Evolutionary conservation across 495 filamentous ascomycete genomes (phyloP).

Genomic region (Neurospora sp.): DNA sequence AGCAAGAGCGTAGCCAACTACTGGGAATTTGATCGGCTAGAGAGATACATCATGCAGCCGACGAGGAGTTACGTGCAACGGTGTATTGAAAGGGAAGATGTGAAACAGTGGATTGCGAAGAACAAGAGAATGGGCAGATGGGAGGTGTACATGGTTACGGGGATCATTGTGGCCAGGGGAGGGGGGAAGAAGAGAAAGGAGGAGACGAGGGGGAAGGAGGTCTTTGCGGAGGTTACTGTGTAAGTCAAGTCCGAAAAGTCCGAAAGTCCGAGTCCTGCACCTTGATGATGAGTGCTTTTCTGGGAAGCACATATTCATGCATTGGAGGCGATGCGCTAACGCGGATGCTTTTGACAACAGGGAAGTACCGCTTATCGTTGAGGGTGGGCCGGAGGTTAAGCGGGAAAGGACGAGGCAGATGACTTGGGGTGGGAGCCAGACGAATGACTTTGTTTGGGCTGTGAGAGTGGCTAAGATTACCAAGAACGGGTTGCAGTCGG

Average conservation of each 20-base stretch:
- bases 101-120: background rate
- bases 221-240: background rate
- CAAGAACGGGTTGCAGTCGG: background rate
- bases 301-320: background rate
- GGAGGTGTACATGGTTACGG: constrained; percentile 7
- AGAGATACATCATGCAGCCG: constrained; percentile 4
- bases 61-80: background rate
- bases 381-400: background rate
- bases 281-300: background rate
- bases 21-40: background rate
- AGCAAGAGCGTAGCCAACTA: background rate
- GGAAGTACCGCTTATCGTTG: background rate
- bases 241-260: no score
- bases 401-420: background rate
- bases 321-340: background rate
- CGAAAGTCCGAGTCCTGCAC: background rate
- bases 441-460: constrained; percentile 8
- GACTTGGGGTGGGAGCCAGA: background rate
- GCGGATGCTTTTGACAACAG: background rate
- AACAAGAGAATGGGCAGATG: background rate
- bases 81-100: background rate
- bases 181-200: background rate
- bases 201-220: background rate
- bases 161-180: constrained; percentile 3
- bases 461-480: constrained; percentile 6